These are phyloP conservation scores for Acephala macrosclerotiorum DNA, from an alignment of 2,329 filamentous ascomycete species.

Conservation along the genomic window DNA sequence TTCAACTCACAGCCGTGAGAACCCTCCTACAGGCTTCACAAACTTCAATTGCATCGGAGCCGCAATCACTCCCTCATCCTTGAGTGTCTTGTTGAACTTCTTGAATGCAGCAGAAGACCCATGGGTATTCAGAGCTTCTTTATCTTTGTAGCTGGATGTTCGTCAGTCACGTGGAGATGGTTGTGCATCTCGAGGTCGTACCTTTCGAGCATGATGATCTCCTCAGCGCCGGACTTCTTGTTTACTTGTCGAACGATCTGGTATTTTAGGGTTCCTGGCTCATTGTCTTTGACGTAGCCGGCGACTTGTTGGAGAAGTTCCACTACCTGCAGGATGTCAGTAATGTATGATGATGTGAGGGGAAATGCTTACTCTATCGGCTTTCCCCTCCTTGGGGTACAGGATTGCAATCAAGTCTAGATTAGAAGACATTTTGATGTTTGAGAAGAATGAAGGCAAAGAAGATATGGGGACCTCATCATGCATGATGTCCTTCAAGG, in stretches of 20 bases:
- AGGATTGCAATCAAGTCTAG: conserved; percentile 40
- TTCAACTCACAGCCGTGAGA: conserved; percentile 33
- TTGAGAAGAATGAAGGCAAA: neutral
- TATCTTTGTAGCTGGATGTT: conserved; percentile 40
- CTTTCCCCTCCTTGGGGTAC: conserved; percentile 38
- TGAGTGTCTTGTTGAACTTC: conserved; percentile 33
- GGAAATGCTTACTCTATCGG: conserved; percentile 35
- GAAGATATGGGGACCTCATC: neutral
- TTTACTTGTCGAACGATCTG: conserved; percentile 36
- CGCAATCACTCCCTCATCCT: conserved; percentile 36
- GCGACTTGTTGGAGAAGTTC: conserved; percentile 38
- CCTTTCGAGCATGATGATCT: conserved; percentile 43
- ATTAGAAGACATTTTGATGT: conserved; percentile 30
- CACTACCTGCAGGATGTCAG: conserved; percentile 31
- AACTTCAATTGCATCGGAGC: conserved; percentile 39
- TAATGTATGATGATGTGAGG: neutral
- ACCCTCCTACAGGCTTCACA: conserved; percentile 38
- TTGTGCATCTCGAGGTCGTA: conserved; percentile 10
- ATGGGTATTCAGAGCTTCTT: conserved; percentile 37
- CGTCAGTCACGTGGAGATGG: conserved; percentile 14
- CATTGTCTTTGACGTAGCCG: conserved; percentile 35
- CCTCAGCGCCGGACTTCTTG: conserved; percentile 37
- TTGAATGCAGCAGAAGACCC: conserved; percentile 33
- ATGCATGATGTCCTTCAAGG: neutral
- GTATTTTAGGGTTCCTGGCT: conserved; percentile 41